Evolutionary conservation across 2,329 filamentous ascomycete genomes (phyloP), one percentile per base, ranked within the genome.

Genomic region (Elsinoe perseae): DNA sequence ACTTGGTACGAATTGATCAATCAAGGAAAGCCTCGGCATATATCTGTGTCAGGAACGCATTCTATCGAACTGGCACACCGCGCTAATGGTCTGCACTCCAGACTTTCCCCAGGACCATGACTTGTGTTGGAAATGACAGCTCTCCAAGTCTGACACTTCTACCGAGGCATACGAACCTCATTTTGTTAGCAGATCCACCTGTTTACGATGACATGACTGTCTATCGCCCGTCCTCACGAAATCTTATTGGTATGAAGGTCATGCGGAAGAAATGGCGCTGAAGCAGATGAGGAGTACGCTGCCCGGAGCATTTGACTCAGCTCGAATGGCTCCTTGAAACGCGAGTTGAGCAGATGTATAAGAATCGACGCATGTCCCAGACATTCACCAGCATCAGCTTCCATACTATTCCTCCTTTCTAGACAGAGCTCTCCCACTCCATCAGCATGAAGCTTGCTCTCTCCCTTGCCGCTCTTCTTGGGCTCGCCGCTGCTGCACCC

Each of bases 401-500:
- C n/a, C n/a, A n/a, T 23, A 3, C 8, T 14, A 16, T 8, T 2
- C 23, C 3, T 4, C 25, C 23, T 30, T 34, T 6, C 46, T 27
- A 4, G n/a, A 10, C 25, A 2, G 2, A 6, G 18, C 4, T 8
- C 20, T 32, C 20, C 4, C 7, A 27, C 16, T 4, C 30, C 21
- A 16, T 16, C 52, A 56, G 14, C 23, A 56, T 56, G 53, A 56
- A 56, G 53, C 16, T 56, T 27, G 25, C 36, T 5, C 53, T 56
- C 21, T 38, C 18, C 43, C 38, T 56, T 23, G 36, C 40, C 10
- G 53, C 36, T 3, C 53, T 56, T 14, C 12, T 21, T 14, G 40
- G 38, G 34, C 27, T 56, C 7, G 38, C 20, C 14, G 40, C 53
- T 20, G 53, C 53, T 30, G 53, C 40, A 23, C 53, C 53, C 7